Base-by-base conservation (phyloP, 148 eudicot genomes). In the Chenopodium album region DNA sequence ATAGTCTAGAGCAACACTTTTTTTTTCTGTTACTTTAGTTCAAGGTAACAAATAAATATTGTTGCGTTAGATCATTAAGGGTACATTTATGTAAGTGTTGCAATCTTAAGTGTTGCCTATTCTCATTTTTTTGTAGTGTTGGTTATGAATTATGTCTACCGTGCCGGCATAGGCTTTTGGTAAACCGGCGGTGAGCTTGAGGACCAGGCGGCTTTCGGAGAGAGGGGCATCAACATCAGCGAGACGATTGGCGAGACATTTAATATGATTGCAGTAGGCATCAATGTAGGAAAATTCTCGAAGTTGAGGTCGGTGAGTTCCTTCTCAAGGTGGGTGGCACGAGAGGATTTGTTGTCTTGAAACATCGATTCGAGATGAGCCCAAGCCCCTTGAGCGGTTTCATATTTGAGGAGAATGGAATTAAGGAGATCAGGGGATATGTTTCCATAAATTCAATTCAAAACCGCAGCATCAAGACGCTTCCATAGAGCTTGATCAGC, bases 301-400 rank as follows among this genome's bases (percentile, higher is more conserved):
- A 50, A 50, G 14, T 50, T 13, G 10, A 12, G 12, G 2, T 50
- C 14, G 0, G 14, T 3, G 26, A 26, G 26, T 26, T 26, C 26
- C 26, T 26, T 3, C 4, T 54, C 20, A 2, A 54, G 59, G 3
- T 54, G 20, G 2, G 41, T 52, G 1, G 78, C 78, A 19, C 50
- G 67, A 1, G 78, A 76, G 4, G 19, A 50, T 32, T 76, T 76
- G 5, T 76, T 76, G 29, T 76, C 78, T 7, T 71, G 22, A 20
- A 71, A 71, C 9, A 71, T 0, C 10, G 74, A 20, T 41, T 71
- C 47, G 4, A 71, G 9, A 0, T 50, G 74, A 14, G 16, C 16
- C 74, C 74, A 71, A 0, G 74, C 74, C n/a, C 17, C 11, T 12
- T 47, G 48, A 7, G 20, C 50, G 10, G 20, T 69, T 8, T 69